These are phyloP conservation scores for Eucalyptus sp. DNA, from an alignment of 345 rosid species.

Conservation along the genomic window DNA sequence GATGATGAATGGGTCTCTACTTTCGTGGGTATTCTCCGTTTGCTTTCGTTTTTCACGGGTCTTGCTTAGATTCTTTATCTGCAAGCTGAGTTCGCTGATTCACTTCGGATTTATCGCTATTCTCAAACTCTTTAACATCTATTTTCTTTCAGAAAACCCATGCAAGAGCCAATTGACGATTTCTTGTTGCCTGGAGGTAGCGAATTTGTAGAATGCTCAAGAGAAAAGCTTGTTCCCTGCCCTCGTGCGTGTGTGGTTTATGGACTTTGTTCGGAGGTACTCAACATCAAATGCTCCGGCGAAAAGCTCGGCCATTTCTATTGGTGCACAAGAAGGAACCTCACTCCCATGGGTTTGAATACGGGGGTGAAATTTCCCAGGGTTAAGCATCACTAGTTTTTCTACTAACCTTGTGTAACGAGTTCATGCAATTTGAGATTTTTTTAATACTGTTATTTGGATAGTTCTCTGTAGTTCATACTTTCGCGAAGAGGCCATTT, in stretches of 20 bases:
- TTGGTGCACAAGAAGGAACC: constrained; percentile 22
- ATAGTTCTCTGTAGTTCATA: constrained; percentile 3
- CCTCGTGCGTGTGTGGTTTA: constrained; percentile 9
- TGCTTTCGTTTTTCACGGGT: neutral
- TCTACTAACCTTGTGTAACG: neutral
- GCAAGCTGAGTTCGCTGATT: neutral
- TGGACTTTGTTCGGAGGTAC: constrained; percentile 22
- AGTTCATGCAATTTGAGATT: neutral
- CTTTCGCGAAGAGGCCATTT: neutral
- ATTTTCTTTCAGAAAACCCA: constrained; percentile 18
- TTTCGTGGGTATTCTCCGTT: neutral
- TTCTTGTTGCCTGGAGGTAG: constrained; percentile 8
- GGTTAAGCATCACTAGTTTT: constrained; percentile 4
- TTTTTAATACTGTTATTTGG: constrained; percentile 13
- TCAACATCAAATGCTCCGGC: constrained; percentile 16
- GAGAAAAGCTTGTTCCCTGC: constrained; percentile 11
- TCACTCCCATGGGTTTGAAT: constrained; percentile 6
- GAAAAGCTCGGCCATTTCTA: constrained; percentile 1
- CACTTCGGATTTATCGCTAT: neutral
- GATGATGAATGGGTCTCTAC: neutral
- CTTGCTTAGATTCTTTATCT: neutral
- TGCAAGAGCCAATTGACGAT: constrained; percentile 14
- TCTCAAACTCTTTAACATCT: constrained; percentile 13
- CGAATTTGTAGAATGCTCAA: constrained; percentile 30
- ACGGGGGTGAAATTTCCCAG: constrained; percentile 23